Evolutionary conservation across 768 basidiomycete genomes (phyloP), one percentile per base, ranked within the genome.

Genomic region (Favolaschia claudopus): DNA sequence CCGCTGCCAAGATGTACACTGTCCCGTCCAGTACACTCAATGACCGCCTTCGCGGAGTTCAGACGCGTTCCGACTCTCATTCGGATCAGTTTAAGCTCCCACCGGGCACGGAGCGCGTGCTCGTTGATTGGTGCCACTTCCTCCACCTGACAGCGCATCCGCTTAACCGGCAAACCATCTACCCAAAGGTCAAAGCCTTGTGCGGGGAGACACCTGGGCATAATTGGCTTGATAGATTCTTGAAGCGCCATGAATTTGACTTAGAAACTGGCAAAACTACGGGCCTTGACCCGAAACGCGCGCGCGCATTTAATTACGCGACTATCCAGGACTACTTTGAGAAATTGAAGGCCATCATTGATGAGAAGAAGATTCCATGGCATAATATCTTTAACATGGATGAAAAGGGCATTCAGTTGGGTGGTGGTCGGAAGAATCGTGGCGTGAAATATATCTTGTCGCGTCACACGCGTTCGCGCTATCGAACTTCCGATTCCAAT

Each of bases 401-500:
- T 39, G 49, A 37, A 17, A 51, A 51, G 15, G 50, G 50, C 20
- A 51, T 51, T 8, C 38, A 40, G 14, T 32, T 51, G 50, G 50
- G 50, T 8, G 43, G 43, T 19, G 43, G 43, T 7, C 27, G 43
- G 28, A 45, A 45, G 43, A 45, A 45, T 20, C 43, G 43, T 5
- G 43, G 43, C 14, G 28, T 45, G 7, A 45, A 45, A 45, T 45
- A 45, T 27, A 45, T 45, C 27, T 8, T 45, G 28, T 45, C 43
- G 3, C 43, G 43, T 31, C 43, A 45, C 20, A 29, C 43, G 4
- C 43, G 43, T 13, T 17, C 43, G 6, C 43, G 43, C 28, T 45
- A 45, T 31, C 43, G 40, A 14, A 13, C 40, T 22, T 13, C 40
- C 7, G 40, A 42, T 25, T 5, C 20, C 7, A 42, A 42, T 24